Evolutionary conservation across 371 early-diverging fungal species (phyloP).

Genomic region (Fennellomyces sp.): DNA sequence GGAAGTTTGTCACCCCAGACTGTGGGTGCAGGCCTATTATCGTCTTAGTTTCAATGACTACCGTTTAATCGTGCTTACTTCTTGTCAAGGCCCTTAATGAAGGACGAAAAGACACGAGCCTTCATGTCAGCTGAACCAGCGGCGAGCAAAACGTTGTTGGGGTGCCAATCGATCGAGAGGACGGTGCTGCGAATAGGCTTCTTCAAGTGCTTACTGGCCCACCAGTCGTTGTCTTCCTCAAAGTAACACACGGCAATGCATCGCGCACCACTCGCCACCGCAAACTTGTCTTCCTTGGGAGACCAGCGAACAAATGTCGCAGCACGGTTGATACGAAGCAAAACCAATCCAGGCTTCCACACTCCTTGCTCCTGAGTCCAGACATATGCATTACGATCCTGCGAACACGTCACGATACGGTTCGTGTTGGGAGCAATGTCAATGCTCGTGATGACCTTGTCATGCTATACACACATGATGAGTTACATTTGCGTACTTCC

Average conservation of each 20-base stretch:
- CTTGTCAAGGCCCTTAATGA: slow-evolving; percentile 92
- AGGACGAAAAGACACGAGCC: slow-evolving; percentile 95
- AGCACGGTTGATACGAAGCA: slow-evolving; percentile 94
- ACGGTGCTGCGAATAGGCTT: slow-evolving; percentile 94
- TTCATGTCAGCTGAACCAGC: slow-evolving; percentile 95
- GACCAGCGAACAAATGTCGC: slow-evolving; percentile 96
- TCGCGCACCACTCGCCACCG: slow-evolving; percentile 92
- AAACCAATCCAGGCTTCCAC: slow-evolving; percentile 95
- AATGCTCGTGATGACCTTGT: slow-evolving; percentile 92
- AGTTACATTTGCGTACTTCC: neutral
- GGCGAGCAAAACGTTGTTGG: slow-evolving; percentile 93
- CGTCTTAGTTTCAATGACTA: neutral
- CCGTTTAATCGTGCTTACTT: slow-evolving; percentile 53
- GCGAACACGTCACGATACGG: slow-evolving; percentile 95
- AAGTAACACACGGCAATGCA: slow-evolving; percentile 94
- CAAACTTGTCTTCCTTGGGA: slow-evolving; percentile 97
- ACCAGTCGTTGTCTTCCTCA: slow-evolving; percentile 96
- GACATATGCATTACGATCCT: slow-evolving; percentile 98
- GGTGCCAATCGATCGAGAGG: slow-evolving; percentile 94
- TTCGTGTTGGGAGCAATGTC: slow-evolving; percentile 97
- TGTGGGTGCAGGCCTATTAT: slow-evolving; percentile 64
- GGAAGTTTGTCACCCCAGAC: slow-evolving; percentile 96
- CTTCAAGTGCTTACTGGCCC: slow-evolving; percentile 94
- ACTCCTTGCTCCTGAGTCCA: slow-evolving; percentile 81
- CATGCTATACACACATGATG: slow-evolving; percentile 68